Conservation (phyloP, 345 rosid species). For the Anastatica hierochuntica region DNA sequence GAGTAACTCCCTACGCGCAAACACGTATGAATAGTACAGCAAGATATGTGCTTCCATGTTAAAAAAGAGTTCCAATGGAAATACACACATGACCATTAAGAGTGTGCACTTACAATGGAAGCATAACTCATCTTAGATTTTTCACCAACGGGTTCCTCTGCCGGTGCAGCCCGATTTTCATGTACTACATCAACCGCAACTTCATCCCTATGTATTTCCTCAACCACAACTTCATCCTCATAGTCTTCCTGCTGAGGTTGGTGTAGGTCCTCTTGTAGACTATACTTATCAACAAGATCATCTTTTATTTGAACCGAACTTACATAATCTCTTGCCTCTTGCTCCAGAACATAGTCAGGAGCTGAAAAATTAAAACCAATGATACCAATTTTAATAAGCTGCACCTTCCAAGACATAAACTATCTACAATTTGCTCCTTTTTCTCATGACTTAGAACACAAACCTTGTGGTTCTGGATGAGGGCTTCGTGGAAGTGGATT, state of each 20-base stretch:
- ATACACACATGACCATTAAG: not conserved
- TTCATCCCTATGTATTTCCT: constrained; percentile 57
- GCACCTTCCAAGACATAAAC: too few relatives aligned
- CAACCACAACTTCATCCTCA: constrained; percentile 47
- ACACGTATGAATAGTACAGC: too few relatives aligned
- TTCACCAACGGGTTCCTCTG: constrained; percentile 62
- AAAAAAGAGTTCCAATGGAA: too few relatives aligned
- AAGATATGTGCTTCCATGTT: too few relatives aligned
- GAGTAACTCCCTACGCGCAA: too few relatives aligned
- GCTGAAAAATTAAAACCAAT: constrained; percentile 31
- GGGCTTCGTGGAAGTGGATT: constrained; percentile 43
- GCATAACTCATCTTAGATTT: constrained; percentile 71
- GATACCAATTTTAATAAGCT: too few relatives aligned
- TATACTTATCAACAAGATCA: constrained; percentile 53
- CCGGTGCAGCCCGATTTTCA: constrained; percentile 34
- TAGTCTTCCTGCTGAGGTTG: constrained; percentile 50
- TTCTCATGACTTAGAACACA: too few relatives aligned
- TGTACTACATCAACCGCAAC: constrained; percentile 36
- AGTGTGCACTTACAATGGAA: constrained; percentile 55
- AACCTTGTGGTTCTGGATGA: constrained; percentile 63
- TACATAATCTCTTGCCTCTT: constrained; percentile 69
- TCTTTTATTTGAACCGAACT: constrained; percentile 59
- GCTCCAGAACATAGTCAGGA: constrained; percentile 66
- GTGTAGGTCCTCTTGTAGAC: constrained; percentile 43
- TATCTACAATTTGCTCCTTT: too few relatives aligned